phyloP scores from a whole-genome alignment of 1,139 yeast genomes.

The Protomyces lactucae-debilis region DNA sequence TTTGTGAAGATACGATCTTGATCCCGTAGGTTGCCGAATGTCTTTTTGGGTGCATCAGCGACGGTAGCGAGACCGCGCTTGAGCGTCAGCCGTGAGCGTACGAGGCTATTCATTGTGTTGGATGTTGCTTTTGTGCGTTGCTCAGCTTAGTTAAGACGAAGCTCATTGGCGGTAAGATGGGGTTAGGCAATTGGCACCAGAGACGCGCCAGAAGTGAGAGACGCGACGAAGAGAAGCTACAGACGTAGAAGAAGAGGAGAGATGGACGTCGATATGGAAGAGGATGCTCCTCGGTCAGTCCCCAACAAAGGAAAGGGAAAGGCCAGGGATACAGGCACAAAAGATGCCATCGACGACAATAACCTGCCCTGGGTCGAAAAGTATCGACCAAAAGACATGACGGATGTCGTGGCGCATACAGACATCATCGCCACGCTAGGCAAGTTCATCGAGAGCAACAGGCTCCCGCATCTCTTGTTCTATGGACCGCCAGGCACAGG shows the following conservation, averaged over 20 bases:
- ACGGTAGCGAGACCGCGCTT: slow-evolving; percentile 37
- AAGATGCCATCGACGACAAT: slow-evolving; percentile 3
- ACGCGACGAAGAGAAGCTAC: not conserved
- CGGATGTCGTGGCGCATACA: slow-evolving; percentile 86
- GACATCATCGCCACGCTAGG: slow-evolving; percentile 78
- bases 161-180: not conserved
- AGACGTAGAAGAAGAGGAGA: slow-evolving; percentile 4
- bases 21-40: slow-evolving; percentile 66
- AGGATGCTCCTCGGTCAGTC: slow-evolving; percentile 3
- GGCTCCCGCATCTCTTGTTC: slow-evolving; percentile 88
- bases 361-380: slow-evolving; percentile 69
- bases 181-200: not conserved
- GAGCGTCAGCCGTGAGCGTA: slow-evolving; percentile 5
- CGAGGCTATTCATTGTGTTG: not conserved
- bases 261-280: slow-evolving; percentile 19
- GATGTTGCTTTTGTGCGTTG: not conserved
- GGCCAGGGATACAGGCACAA: not conserved
- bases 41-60: slow-evolving; percentile 43
- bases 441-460: slow-evolving; percentile 75
- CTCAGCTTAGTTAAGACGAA: not conserved
- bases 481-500: slow-evolving; percentile 99
- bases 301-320: slow-evolving; percentile 26
- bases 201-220: not conserved
- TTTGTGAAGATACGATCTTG: slow-evolving; percentile 83
- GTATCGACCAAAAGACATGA: slow-evolving; percentile 77